Evolutionary conservation across 1,139 yeast genomes (phyloP).

Genomic region (Taiozyma sp.): DNA sequence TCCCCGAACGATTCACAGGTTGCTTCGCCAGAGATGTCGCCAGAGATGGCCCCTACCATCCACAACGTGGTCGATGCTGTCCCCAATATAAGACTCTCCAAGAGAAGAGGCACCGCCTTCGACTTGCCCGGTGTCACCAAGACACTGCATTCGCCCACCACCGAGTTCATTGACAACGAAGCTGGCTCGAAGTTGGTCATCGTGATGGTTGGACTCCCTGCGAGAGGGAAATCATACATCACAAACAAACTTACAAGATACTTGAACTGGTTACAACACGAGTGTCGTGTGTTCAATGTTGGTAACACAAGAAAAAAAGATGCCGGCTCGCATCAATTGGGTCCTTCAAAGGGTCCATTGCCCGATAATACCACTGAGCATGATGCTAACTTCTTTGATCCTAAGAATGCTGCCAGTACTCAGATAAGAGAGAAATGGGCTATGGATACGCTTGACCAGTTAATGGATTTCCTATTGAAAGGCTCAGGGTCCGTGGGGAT

Average conservation of each 20-base stretch:
- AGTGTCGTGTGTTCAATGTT: conserved; percentile 85
- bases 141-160: conserved; percentile 74
- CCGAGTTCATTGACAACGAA: conserved; percentile 31
- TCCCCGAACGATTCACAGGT: conserved; percentile 40
- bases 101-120: conserved; percentile 64
- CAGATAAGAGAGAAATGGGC: conserved; percentile 91
- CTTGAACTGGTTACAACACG: conserved; percentile 89
- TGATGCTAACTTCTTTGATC: conserved; percentile 82
- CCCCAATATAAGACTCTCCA: conserved; percentile 22
- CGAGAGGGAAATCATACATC: conserved; percentile 88
- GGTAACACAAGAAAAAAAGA: conserved; percentile 87
- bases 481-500: conserved; percentile 93
- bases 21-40: conserved; percentile 27
- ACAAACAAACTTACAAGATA: conserved; percentile 86
- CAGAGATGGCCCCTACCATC: conserved; percentile 15
- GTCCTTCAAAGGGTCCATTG: conserved; percentile 69
- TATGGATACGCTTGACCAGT: conserved; percentile 82
- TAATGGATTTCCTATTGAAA: conserved; percentile 72
- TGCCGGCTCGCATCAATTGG: conserved; percentile 48
- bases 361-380: conserved; percentile 52
- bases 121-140: conserved; percentile 93
- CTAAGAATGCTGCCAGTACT: conserved; percentile 64
- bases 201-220: conserved; percentile 93
- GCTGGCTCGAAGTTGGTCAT: conserved; percentile 79
- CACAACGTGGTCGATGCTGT: neutral